Conservation (phyloP, 2,329 filamentous ascomycete genomes). For the Hypoxylon sp. region DNA sequence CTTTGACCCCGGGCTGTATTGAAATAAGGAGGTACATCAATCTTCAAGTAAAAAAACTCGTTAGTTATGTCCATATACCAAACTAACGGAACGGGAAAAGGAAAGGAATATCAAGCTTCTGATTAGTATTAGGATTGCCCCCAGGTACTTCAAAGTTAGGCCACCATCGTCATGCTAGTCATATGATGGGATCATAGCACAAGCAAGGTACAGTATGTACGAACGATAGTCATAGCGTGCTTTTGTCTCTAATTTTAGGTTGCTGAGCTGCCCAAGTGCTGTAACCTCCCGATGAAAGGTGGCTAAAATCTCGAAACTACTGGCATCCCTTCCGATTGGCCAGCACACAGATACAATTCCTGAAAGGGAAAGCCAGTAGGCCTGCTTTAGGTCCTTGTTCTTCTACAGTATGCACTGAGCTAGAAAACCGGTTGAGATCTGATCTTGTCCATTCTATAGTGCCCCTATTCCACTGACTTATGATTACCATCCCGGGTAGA, state of each 20-base stretch:
- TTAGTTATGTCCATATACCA: neutral
- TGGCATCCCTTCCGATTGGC: conserved; percentile 31
- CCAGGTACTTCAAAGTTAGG: neutral
- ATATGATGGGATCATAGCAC: neutral
- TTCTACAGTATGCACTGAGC: conserved; percentile 1
- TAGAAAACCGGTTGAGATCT: neutral
- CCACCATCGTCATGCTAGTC: neutral
- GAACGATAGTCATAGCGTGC: neutral
- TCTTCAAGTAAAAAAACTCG: neutral
- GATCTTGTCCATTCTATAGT: neutral
- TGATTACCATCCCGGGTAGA: neutral
- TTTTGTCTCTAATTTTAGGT: neutral
- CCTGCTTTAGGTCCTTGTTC: neutral
- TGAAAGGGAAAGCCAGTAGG: conserved; percentile 32
- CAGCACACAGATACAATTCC: conserved; percentile 14
- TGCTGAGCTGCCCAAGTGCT: neutral
- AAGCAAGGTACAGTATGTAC: neutral
- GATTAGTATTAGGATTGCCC: neutral
- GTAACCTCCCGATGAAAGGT: neutral
- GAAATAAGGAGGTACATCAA: neutral
- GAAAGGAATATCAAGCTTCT: neutral
- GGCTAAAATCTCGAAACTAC: conserved; percentile 10
- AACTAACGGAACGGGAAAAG: neutral
- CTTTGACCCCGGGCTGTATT: neutral
- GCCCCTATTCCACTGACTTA: neutral